Evolutionary conservation across 208 protist genomes (phyloP).

Genomic region (Lotmaria passim): DNA sequence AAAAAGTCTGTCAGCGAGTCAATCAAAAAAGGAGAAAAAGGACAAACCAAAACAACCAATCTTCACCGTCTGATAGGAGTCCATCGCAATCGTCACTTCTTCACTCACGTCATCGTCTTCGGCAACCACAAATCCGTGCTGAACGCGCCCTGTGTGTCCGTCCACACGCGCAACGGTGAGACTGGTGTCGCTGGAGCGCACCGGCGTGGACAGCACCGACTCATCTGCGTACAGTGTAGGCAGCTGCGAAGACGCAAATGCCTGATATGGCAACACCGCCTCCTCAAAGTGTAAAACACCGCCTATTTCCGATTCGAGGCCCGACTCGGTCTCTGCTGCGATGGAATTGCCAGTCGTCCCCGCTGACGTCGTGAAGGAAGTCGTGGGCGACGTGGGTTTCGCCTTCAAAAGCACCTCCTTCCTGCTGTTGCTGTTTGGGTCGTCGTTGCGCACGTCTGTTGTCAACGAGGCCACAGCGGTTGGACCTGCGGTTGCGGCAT

Average conservation of each 20-base stretch:
- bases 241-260: neutral
- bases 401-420: neutral
- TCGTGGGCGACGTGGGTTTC: neutral
- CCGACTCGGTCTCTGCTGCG: neutral
- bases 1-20: conserved; percentile 2
- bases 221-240: neutral
- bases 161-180: neutral
- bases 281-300: neutral
- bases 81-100: conserved; percentile 6
- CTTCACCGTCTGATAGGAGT: conserved; percentile 44
- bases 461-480: too few species aligned
- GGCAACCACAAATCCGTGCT: neutral
- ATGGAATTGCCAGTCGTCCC: neutral
- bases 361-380: neutral
- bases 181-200: neutral
- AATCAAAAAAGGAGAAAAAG: conserved; percentile 57
- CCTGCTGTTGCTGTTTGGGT: neutral
- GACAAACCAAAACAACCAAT: conserved; percentile 70
- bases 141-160: neutral
- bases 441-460: neutral
- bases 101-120: conserved; percentile 13
- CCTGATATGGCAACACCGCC: neutral
- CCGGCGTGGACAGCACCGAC: neutral
- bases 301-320: neutral
- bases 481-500: too few species aligned